These are phyloP conservation scores for Fusarium proliferatum DNA, from an alignment of 2,329 filamentous ascomycete genomes.

Conservation along the genomic window DNA sequence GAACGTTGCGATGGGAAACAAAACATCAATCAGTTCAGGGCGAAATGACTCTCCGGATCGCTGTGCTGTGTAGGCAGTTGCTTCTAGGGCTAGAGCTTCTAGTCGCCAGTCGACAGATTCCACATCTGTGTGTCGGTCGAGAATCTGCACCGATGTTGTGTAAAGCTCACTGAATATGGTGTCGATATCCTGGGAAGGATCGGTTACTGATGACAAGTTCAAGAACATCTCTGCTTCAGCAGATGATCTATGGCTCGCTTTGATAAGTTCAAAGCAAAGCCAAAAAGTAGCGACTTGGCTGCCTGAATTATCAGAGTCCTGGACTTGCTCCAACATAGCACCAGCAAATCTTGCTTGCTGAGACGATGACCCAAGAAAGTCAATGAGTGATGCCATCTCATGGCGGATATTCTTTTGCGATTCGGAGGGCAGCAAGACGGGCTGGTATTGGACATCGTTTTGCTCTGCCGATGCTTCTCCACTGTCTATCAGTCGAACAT, in stretches of 20 bases:
- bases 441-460: slow-evolving; percentile 60
- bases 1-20: slow-evolving; percentile 93
- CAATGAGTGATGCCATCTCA: slow-evolving; percentile 69
- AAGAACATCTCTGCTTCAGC: slow-evolving; percentile 75
- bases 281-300: slow-evolving; percentile 79
- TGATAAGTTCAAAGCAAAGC: slow-evolving; percentile 79
- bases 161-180: slow-evolving; percentile 73
- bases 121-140: slow-evolving; percentile 65
- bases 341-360: slow-evolving; percentile 70
- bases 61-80: slow-evolving; percentile 79
- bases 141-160: slow-evolving; percentile 71
- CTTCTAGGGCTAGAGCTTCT: slow-evolving; percentile 83
- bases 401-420: slow-evolving; percentile 72
- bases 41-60: slow-evolving; percentile 76
- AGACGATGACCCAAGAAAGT: slow-evolving; percentile 65
- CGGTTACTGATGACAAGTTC: slow-evolving; percentile 57
- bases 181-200: slow-evolving; percentile 56
- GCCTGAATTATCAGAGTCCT: slow-evolving; percentile 64
- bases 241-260: slow-evolving; percentile 63
- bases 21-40: slow-evolving; percentile 86
- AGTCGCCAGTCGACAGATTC: slow-evolving; percentile 74
- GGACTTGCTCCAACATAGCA: slow-evolving; percentile 73
- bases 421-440: slow-evolving; percentile 71
- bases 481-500: slow-evolving; percentile 46
- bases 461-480: slow-evolving; percentile 21